Evolutionary conservation across 352 stramenopile genomes (phyloP).

Genomic region (Globisporangium apiculatum): DNA sequence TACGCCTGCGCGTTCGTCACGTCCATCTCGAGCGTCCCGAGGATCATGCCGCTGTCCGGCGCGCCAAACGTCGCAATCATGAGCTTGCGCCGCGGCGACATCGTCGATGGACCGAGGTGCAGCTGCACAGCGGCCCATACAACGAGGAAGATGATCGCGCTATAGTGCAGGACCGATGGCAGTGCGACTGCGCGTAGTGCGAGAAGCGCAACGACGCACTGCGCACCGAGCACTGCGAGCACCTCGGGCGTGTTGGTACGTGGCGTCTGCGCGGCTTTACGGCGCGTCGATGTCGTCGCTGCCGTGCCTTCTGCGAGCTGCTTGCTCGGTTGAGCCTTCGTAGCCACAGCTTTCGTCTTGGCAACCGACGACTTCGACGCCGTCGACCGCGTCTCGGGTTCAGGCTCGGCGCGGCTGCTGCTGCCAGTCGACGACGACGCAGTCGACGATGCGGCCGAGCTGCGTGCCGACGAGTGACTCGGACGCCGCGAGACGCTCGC

Average conservation of each 20-base stretch:
- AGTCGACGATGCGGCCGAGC: not conserved
- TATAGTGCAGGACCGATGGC: conserved; percentile 34
- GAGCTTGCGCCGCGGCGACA: conserved; percentile 55
- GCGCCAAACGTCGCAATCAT: conserved; percentile 61
- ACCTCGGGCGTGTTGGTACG: conserved; percentile 23
- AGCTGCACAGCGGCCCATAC: conserved; percentile 49
- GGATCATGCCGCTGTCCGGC: conserved; percentile 57
- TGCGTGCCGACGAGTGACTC: conserved; percentile 2
- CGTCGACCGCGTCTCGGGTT: conserved; percentile 1
- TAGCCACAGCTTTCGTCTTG: too few relatives aligned
- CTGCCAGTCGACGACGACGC: not conserved
- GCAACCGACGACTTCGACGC: not conserved
- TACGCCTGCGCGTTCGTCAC: conserved; percentile 54
- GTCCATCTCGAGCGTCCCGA: conserved; percentile 62
- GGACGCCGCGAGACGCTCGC: conserved; percentile 1
- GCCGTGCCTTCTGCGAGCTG: not conserved
- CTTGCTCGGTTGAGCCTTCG: too few relatives aligned
- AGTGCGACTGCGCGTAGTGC: conserved; percentile 39
- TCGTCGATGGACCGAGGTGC: conserved; percentile 47
- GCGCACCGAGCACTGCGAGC: conserved; percentile 33
- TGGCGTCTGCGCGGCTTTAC: not conserved
- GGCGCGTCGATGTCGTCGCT: not conserved
- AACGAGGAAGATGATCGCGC: conserved; percentile 31
- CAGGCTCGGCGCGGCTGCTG: conserved; percentile 2
- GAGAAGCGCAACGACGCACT: conserved; percentile 44